Conservation (phyloP, 176 grass and related monocot species). For the Secale cereale region DNA sequence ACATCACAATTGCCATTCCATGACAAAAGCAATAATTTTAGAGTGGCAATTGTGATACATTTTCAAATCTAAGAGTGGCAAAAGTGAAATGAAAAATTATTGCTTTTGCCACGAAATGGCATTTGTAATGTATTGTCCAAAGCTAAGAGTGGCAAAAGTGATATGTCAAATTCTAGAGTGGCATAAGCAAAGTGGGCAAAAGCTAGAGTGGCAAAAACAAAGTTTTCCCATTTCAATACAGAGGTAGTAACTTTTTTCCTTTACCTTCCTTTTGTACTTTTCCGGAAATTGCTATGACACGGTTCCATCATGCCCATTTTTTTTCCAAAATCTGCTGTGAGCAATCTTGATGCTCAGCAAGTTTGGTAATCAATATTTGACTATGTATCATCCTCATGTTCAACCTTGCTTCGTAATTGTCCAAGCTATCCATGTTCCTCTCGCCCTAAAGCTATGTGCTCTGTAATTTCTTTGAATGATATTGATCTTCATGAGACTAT, state of each 20-base stretch:
- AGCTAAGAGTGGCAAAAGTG: too few species aligned
- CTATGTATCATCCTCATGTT: background rate
- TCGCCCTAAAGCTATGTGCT: background rate
- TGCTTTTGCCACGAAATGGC: too few species aligned
- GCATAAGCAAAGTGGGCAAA: too few species aligned
- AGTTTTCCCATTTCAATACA: too few species aligned
- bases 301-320: background rate
- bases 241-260: background rate
- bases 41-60: too few species aligned
- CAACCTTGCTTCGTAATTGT: background rate
- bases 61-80: too few species aligned
- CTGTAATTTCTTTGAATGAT: background rate
- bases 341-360: background rate
- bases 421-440: background rate
- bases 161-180: too few species aligned
- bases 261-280: background rate
- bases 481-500: background rate
- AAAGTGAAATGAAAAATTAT: too few species aligned
- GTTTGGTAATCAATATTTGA: constrained; percentile 6
- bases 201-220: too few species aligned
- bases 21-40: too few species aligned
- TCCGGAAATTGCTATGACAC: background rate
- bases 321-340: background rate
- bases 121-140: too few species aligned
- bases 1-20: too few species aligned